Evolutionary conservation across 768 basidiomycete species (phyloP), one percentile per base, ranked within the genome.

Genomic region (Lactifluus pinguis): DNA sequence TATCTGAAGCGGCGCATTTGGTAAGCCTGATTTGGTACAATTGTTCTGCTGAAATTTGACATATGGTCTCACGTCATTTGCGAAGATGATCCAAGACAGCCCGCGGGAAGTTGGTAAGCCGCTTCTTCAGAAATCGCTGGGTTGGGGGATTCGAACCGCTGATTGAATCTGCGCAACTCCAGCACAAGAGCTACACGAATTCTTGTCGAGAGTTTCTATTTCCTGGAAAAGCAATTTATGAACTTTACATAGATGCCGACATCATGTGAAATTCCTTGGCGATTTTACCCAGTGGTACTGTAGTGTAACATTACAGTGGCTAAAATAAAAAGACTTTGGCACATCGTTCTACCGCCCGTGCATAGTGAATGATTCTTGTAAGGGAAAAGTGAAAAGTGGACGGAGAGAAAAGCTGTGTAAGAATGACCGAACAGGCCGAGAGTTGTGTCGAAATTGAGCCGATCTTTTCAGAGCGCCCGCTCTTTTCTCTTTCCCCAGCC

Each of bases 1-100:
- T 77, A 7, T 55, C 65, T 0, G 60, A 51, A 1, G 70, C 70
- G 9, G 69, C 73, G 6, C 76, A 77, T 64, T 64, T 76, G 17
- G 65, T 66, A 42, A 55, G 60, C 42, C 41, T 41, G 17, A 55
- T 55, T 54, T 38, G 41, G 51, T 30, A 51, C n/a, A 48, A 49
- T 5, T 4, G 2, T 11, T 25, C 10, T 42, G 15, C 25, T 25
- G 25, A 25, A 25, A 13, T 51, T 30, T 34, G n/a, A 17, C 3
- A 14, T 44, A 10, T 6, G 14, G 17, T 14, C 34, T 41, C 17
- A 44, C 25, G 32, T 49, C 29, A 36, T 38, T 34, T 9, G n/a
- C 32, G 1, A 55, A 66, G 65, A 13, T 59, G 30, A 21, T 59
- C 15, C 65, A 66, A 61, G 65, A 66, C 9, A 56, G 58, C 17